These are phyloP conservation scores for Didymella keratinophila DNA, from an alignment of 2,329 filamentous ascomycete genomes.

Conservation along the genomic window DNA sequence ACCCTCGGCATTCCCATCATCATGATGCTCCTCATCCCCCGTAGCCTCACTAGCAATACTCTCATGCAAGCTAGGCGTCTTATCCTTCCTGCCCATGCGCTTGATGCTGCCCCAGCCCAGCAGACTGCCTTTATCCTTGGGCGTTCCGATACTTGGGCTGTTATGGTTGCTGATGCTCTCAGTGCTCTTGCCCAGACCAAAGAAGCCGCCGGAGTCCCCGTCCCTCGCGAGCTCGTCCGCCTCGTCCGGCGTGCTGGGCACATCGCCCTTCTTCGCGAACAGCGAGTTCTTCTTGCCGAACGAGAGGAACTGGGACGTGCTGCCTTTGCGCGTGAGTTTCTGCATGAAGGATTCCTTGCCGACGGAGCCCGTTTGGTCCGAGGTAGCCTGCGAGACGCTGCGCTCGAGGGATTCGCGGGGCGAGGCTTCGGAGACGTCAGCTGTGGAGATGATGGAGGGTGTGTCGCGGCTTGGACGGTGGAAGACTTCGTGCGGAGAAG, in stretches of 20 bases:
- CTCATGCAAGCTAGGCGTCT: conserved; percentile 58
- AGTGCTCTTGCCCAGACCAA: conserved; percentile 36
- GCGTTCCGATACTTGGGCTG: conserved; percentile 49
- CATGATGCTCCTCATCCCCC: conserved; percentile 42
- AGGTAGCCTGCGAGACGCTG: conserved; percentile 48
- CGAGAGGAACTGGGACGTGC: conserved; percentile 55
- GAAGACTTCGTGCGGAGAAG: conserved; percentile 41
- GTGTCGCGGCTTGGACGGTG: conserved; percentile 53
- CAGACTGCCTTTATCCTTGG: conserved; percentile 50
- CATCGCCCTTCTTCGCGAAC: conserved; percentile 44
- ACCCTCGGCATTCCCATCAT: conserved; percentile 43
- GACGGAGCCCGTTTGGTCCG: conserved; percentile 43
- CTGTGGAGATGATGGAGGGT: conserved; percentile 53
- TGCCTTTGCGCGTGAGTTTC: conserved; percentile 58
- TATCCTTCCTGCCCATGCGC: conserved; percentile 53
- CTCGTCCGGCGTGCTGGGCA: conserved; percentile 49
- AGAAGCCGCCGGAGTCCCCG: conserved; percentile 42
- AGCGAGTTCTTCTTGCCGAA: conserved; percentile 51
- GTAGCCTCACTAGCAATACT: conserved; percentile 54
- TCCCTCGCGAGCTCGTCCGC: conserved; percentile 47
- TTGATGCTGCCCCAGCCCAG: conserved; percentile 57
- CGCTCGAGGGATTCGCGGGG: conserved; percentile 54
- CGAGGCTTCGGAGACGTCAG: conserved; percentile 44
- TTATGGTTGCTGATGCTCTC: conserved; percentile 41
- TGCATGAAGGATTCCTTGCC: conserved; percentile 60